A percentile compares a stretch with the other conserved stretches of the same genome.
Conservation (phyloP, 768 basidiomycete genomes). For the Cubamyces sp. region DNA sequence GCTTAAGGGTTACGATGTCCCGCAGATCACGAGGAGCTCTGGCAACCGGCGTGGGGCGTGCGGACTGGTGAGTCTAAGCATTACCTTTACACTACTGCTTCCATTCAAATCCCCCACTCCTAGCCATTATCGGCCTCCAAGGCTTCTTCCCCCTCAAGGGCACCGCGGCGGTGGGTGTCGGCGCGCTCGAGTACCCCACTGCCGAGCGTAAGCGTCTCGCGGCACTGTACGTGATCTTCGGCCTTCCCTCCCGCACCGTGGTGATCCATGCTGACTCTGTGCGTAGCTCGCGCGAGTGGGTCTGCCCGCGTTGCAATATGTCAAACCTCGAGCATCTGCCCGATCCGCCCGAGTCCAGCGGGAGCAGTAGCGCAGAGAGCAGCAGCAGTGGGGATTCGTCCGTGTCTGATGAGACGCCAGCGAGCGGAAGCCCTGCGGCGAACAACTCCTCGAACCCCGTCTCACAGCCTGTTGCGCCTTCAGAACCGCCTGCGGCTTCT, state of each 20-base stretch:
- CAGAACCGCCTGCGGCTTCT: slow-evolving; percentile 8
- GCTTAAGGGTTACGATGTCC: neutral
- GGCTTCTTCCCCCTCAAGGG: slow-evolving; percentile 90
- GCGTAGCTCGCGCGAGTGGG: slow-evolving; percentile 80
- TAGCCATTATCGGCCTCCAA: slow-evolving; percentile 86
- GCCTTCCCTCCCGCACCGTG: slow-evolving; percentile 2
- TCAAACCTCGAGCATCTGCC: slow-evolving; percentile 73
- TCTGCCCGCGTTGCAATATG: slow-evolving; percentile 72
- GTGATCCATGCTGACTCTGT: neutral
- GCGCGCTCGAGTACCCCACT: slow-evolving; percentile 80
- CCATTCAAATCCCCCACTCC: slow-evolving; percentile 17
- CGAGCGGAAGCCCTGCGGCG: slow-evolving; percentile 5
- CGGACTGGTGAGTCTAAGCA: slow-evolving; percentile 68
- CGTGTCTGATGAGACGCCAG: neutral
- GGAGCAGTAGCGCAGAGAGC: neutral
- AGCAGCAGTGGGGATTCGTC: slow-evolving; percentile 5
- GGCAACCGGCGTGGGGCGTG: slow-evolving; percentile 99
- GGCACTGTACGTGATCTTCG: slow-evolving; percentile 55
- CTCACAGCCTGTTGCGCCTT: slow-evolving; percentile 1
- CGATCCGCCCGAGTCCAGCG: slow-evolving; percentile 48
- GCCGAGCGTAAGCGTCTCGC: slow-evolving; percentile 81
- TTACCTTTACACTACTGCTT: neutral
- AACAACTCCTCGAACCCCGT: neutral
- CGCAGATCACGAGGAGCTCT: slow-evolving; percentile 90
- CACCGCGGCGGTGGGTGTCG: slow-evolving; percentile 84